Evolutionary conservation across 2,329 filamentous ascomycete genomes (phyloP), one percentile per base, ranked within the genome.

Genomic region (Knufia fluminis): DNA sequence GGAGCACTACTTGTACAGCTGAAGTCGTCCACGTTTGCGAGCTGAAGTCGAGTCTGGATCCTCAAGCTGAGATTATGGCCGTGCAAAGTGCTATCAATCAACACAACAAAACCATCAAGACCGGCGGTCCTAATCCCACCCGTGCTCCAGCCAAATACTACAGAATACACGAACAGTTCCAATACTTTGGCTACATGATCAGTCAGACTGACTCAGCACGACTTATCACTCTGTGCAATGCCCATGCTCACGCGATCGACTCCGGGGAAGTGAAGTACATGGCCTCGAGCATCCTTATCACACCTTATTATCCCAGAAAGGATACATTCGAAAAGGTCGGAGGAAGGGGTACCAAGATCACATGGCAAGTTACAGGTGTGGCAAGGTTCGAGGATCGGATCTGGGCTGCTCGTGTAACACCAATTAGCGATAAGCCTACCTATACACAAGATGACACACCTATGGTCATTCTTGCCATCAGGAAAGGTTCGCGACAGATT

Each of bases 111-210:
- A 47, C 54, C 33, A 50, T 60, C 19, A 50, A 43, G 17, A 52
- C 59, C 14, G 52, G 61, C 20, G 56, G 57, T 3, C 56, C 61
- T 16, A 68, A 66, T 46, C 55, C 57, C 17, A 63, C 64, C 8
- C 72, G 70, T 35, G 71, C 72, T 1, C 63, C 64, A 8, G 67
- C 67, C 41, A 67, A 71, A 28, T 67, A 69, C 40, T 74, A 92
- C 52, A 76, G 79, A 58, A 87, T 98, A 64, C 88, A 86, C 66
- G 90, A 90, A 63, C 87, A 82, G 1, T 83, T 95, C 44, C 88
- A 89, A 67, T 96, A 91, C 68, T 96, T 92, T 1, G 88, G 87
- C 44, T 97, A 98, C 67, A 79, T 94, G 67, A 83, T 98, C 56
- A 75, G 75, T 35, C 73, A 80, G 42, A 72, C 78, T 22, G 86